Conservation (phyloP, 2,329 filamentous ascomycete species). For the Fusarium lyarnte region DNA sequence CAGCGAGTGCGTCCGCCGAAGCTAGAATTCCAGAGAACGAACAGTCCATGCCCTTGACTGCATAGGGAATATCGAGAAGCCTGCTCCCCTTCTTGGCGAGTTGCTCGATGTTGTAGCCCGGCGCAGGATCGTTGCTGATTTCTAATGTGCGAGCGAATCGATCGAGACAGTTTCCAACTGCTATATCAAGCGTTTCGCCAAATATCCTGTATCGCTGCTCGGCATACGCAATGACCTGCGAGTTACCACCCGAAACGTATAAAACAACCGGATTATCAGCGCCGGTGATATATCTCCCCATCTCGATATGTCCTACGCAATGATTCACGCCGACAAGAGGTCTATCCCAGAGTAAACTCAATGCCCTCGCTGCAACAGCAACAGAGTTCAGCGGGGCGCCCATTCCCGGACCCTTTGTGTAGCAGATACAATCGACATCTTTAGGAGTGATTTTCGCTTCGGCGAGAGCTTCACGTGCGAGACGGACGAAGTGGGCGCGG, state of each 20-base stretch:
- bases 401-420: conserved; percentile 96
- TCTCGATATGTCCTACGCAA: conserved; percentile 98
- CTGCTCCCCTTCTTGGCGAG: conserved; percentile 78
- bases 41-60: conserved; percentile 99
- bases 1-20: conserved; percentile 81
- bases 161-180: conserved; percentile 96
- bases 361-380: conserved; percentile 83
- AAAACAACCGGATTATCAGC: conserved; percentile 92
- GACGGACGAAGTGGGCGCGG: conserved; percentile 80
- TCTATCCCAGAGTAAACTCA: conserved; percentile 85
- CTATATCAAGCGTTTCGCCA: conserved; percentile 96
- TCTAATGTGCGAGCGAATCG: conserved; percentile 90
- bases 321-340: conserved; percentile 96
- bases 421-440: conserved; percentile 92
- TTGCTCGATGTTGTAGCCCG: conserved; percentile 98
- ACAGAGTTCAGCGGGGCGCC: conserved; percentile 90
- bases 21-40: conserved; percentile 94
- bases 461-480: conserved; percentile 82
- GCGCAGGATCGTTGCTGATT: conserved; percentile 95
- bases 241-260: conserved; percentile 96
- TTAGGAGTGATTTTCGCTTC: conserved; percentile 69
- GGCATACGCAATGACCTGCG: conserved; percentile 96
- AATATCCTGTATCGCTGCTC: conserved; percentile 97
- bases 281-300: conserved; percentile 93
- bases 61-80: conserved; percentile 89